These are phyloP conservation scores for Groenewaldozyma salmanticensis DNA, from an alignment of 805 yeast species.

Conservation along the genomic window DNA sequence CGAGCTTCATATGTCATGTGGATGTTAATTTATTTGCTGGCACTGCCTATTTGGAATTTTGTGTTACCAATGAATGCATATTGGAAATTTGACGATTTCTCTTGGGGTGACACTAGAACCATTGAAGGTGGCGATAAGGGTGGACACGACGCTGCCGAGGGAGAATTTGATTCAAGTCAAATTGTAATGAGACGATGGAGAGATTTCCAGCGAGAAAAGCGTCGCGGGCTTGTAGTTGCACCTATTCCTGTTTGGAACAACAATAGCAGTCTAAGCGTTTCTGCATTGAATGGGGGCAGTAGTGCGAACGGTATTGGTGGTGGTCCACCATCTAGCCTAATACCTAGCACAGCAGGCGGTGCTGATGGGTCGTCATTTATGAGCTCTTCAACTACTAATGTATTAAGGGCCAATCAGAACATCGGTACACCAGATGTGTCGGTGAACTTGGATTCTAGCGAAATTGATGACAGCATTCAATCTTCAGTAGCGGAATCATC, in stretches of 20 bases:
- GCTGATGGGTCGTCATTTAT: no score
- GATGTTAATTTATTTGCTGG: constrained; percentile 68
- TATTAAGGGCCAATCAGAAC: no score
- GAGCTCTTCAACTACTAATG: no score
- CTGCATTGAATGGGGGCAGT: constrained; percentile 3
- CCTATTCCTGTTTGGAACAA: neutral
- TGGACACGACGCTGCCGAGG: constrained; percentile 59
- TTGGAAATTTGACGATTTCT: constrained; percentile 95
- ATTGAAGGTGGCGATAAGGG: constrained; percentile 58
- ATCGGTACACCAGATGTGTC: no score
- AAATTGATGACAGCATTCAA: no score
- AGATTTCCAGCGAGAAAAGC: constrained; percentile 78
- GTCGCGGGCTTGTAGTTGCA: constrained; percentile 27
- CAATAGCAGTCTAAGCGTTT: neutral
- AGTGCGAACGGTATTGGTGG: neutral
- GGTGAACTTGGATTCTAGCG: no score
- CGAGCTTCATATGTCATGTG: constrained; percentile 62
- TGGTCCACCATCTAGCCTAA: no score
- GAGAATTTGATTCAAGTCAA: constrained; percentile 83
- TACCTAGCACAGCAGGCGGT: no score
- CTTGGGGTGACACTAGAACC: constrained; percentile 94
- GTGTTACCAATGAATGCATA: constrained; percentile 76
- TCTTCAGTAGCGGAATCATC: no score
- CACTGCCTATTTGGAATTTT: constrained; percentile 89
- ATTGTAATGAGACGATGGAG: constrained; percentile 92